Evolutionary conservation across 305 asterid genomes (phyloP).

Genomic region (Lippia alba): DNA sequence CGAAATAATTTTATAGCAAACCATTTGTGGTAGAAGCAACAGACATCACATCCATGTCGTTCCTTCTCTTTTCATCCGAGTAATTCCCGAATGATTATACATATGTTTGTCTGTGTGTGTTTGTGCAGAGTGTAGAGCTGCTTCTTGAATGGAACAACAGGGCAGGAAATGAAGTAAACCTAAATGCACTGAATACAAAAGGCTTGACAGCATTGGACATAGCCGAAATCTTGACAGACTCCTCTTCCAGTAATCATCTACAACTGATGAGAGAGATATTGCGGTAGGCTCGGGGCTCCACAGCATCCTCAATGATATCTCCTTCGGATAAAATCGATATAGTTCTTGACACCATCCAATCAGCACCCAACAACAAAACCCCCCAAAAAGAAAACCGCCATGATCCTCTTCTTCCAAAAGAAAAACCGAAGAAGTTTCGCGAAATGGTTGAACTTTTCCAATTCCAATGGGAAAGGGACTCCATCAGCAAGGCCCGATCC

Average conservation of each 20-base stretch:
- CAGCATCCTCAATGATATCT: too few species aligned
- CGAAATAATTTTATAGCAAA: too few species aligned
- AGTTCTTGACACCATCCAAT: background rate
- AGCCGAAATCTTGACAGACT: background rate
- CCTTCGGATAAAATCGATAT: background rate
- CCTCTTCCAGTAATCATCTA: constrained; percentile 9
- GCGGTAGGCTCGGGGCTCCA: background rate
- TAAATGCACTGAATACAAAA: constrained; percentile 34
- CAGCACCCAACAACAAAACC: background rate
- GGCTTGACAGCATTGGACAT: constrained; percentile 40
- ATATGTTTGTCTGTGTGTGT: background rate
- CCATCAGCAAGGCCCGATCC: background rate
- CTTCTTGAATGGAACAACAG: constrained; percentile 28
- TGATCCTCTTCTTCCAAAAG: background rate
- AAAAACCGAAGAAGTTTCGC: background rate
- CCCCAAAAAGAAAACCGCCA: background rate
- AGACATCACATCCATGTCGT: too few species aligned
- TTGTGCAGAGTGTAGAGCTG: constrained; percentile 33
- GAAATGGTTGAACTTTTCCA: constrained; percentile 1
- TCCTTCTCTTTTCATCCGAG: too few species aligned
- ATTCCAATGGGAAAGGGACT: constrained; percentile 10
- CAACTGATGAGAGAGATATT: constrained; percentile 2
- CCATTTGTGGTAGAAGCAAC: too few species aligned
- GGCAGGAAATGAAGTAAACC: constrained; percentile 23
- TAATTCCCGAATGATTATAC: background rate